Base-by-base conservation (phyloP, 345 rosid genomes). In the Murraya paniculata region DNA sequence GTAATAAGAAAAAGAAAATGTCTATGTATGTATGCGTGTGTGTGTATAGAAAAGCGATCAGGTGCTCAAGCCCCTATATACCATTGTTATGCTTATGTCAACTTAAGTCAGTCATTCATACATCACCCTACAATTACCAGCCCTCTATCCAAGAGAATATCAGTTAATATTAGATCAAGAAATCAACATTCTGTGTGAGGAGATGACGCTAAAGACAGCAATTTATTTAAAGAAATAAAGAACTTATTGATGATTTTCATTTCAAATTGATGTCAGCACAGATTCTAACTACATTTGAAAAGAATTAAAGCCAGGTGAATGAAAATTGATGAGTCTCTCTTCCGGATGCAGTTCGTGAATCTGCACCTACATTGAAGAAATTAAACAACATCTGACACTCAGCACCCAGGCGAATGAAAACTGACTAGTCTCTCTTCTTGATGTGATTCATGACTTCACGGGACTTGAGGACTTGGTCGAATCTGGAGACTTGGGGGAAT, bases 381-480 rank as follows among this genome's bases (percentile, higher is more conserved):
- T 14, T 9, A 69, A 33, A 75, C 56, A 55, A n/a, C 78, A 74
- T 74, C 62, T 13, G 28, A 16, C 16, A 38, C 53, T 25, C 41
- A 64, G 57, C 39, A 65, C 6, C 21, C 7, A 7, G 19, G 53
- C 57, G 1, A 18, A 53, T 30, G 25, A 68, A 21, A 74, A 77
- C 10, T 1, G 58, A 39, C 10, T 25, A 38, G 28, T 4, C 21
- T 56, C 57, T 53, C 57, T 53, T 67, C 24, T 50, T 64, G 31
- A 25, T 62, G 71, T 65, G 18, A 31, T 76, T 81, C 79, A 78
- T 45, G 76, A 31, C 57, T 18, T 19, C 57, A 18, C 57, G 5
- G 57, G 22, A 18, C 7, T 53, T 18, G 57, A 19, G 57, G 57
- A 53, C 57, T 53, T 53, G 22, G 57, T 11, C 18, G 57, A 53